Conservation (phyloP, 345 rosid genomes). For the Salix purpurea region DNA sequence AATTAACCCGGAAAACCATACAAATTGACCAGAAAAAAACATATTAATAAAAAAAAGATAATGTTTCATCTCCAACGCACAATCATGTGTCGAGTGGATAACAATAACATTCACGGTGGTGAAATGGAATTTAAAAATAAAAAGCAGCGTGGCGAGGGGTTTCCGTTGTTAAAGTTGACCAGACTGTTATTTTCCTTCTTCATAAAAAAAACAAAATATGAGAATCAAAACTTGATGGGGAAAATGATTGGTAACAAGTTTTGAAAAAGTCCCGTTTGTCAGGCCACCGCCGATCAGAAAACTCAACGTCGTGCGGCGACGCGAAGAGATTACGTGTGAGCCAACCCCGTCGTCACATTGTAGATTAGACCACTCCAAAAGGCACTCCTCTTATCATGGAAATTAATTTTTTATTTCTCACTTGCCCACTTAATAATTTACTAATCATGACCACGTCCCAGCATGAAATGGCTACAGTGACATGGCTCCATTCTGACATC, state of each 20-base stretch:
- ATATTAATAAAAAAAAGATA: too few species aligned
- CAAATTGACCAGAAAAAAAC: too few species aligned
- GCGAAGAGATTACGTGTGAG: conserved; percentile 10
- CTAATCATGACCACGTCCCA: too few species aligned
- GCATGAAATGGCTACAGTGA: not conserved
- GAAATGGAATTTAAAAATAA: not conserved
- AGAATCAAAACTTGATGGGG: too few species aligned
- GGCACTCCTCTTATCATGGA: not conserved
- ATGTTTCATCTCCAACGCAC: not conserved
- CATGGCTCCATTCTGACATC: not conserved
- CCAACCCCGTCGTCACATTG: not conserved
- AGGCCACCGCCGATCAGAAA: too few species aligned
- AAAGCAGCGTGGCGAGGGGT: not conserved
- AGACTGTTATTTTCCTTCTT: not conserved
- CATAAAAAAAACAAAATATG: too few species aligned
- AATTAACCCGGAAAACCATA: too few species aligned
- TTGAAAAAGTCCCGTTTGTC: too few species aligned
- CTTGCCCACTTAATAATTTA: not conserved
- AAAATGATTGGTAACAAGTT: too few species aligned
- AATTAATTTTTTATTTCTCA: not conserved
- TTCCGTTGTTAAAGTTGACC: not conserved
- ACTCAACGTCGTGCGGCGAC: conserved; percentile 13
- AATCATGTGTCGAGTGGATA: not conserved
- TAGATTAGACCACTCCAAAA: not conserved
- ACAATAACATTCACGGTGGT: not conserved